Evolutionary conservation across 208 protist species (phyloP).

Genomic region (Crithidia fasciculata): DNA sequence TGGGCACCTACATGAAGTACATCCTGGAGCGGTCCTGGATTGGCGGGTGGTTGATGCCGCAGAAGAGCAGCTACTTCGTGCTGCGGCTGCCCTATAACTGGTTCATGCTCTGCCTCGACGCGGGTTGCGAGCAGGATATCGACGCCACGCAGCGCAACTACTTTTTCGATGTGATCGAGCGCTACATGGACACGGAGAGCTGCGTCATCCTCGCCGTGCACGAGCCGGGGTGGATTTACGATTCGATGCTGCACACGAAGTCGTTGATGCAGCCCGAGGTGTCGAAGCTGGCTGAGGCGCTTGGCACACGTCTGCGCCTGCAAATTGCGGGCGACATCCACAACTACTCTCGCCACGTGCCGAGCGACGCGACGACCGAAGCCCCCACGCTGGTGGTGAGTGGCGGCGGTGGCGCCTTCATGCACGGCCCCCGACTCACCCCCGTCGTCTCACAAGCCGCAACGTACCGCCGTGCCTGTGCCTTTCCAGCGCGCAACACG

Average conservation of each 20-base stretch:
- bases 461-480: constrained; percentile 51
- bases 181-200: constrained; percentile 61
- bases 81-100: constrained; percentile 82
- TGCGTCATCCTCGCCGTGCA: constrained; percentile 69
- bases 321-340: constrained; percentile 81
- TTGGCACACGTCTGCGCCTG: constrained; percentile 67
- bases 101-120: constrained; percentile 87
- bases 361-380: constrained; percentile 49
- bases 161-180: constrained; percentile 74
- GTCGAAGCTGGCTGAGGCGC: constrained; percentile 39
- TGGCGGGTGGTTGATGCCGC: constrained; percentile 90
- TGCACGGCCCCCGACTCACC: constrained; percentile 62
- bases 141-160: constrained; percentile 84
- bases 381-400: constrained; percentile 70
- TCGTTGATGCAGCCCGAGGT: constrained; percentile 51
- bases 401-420: constrained; percentile 80
- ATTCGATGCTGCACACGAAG: constrained; percentile 48
- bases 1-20: constrained; percentile 79
- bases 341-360: constrained; percentile 83
- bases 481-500: constrained; percentile 66
- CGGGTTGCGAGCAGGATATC: constrained; percentile 77
- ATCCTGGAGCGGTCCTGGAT: constrained; percentile 73
- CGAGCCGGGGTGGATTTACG: constrained; percentile 80
- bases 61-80: constrained; percentile 83
- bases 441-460: constrained; percentile 58